Evolutionary conservation across 2,329 filamentous ascomycete genomes (phyloP), one percentile per base, ranked within the genome.

Genomic region (Botrytis byssoidea): DNA sequence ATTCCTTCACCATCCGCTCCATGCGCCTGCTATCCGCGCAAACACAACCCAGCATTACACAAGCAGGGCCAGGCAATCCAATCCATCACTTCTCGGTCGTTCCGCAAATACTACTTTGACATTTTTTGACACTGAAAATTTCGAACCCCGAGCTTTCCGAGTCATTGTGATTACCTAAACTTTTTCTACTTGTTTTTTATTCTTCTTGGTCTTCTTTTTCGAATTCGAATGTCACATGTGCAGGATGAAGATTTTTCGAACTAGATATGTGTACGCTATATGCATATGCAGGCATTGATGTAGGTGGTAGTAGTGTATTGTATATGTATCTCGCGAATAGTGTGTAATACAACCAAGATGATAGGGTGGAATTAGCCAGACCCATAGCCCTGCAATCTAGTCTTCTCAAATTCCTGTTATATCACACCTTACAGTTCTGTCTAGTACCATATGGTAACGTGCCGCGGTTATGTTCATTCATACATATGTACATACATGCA

Each of bases 91-190:
- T 20, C 6, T 69, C 66, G 48, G 66, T 32, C 37, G 18, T 32
- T 57, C 66, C 66, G 37, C 48, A 42, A 44, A 57, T 69, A 42
- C 48, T 57, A 44, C 48, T 44, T 42, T 69, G 65, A 68, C 65
- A 42, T 20, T 64, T 29, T 29, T n/a, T 12, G 42, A 18, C 22
- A 20, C 5, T 32, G 51, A 20, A 46, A 32, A 7, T 18, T n/a
- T 67, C 35, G 22, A n/a, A 35, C 3, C 32, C 44, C 32, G 22
- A 29, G 51, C 7, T 20, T 66, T 51, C 32, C 64, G 64, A 51
- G 20, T 29, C 25, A 25, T 57, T 7, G 18, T 18, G 1, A 29
- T n/a, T 22, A 42, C 40, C 5, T 25, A 44, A 16, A 55, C 5
- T 9, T n/a, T 61, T 16, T 40, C 25, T 8, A n/a, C 18, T 18